Evolutionary conservation across 2,329 filamentous ascomycete species (phyloP).

Genomic region (Geosmithia flava): DNA sequence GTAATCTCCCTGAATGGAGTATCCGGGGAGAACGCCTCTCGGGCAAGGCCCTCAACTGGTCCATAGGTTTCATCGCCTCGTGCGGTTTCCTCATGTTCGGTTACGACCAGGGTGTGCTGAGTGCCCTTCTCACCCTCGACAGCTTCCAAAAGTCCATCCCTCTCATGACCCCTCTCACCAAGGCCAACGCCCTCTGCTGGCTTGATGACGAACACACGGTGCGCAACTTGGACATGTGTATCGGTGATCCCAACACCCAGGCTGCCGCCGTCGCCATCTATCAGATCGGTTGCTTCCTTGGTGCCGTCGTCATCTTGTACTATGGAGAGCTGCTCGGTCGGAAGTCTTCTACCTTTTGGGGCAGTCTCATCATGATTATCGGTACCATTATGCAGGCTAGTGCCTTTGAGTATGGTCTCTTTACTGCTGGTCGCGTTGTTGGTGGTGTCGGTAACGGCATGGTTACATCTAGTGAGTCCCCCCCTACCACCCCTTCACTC

Average conservation of each 20-base stretch:
- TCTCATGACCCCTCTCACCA: constrained; percentile 13
- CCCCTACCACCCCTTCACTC: neutral
- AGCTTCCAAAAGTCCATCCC: constrained; percentile 12
- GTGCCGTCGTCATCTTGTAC: constrained; percentile 14
- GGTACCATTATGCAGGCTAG: constrained; percentile 13
- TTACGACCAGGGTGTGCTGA: constrained; percentile 15
- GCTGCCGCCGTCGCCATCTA: constrained; percentile 14
- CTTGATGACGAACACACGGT: constrained; percentile 7
- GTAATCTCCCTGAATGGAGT: constrained; percentile 12
- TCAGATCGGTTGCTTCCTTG: constrained; percentile 15
- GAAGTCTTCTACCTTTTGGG: constrained; percentile 18
- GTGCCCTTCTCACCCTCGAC: constrained; percentile 13
- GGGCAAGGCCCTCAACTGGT: constrained; percentile 11
- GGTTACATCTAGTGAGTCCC: constrained; percentile 10
- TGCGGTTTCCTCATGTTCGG: constrained; percentile 16
- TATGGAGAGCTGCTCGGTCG: constrained; percentile 16
- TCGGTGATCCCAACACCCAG: constrained; percentile 13
- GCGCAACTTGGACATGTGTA: constrained; percentile 10
- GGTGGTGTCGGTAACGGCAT: constrained; percentile 15
- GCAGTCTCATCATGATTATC: constrained; percentile 16
- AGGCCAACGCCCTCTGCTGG: constrained; percentile 11
- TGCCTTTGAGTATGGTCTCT: constrained; percentile 11
- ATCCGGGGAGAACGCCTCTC: constrained; percentile 9
- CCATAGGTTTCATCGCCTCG: constrained; percentile 14
- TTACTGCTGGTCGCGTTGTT: constrained; percentile 11